phyloP scores from a whole-genome alignment of 2,329 filamentous ascomycete species.

The Daldinia sp. region DNA sequence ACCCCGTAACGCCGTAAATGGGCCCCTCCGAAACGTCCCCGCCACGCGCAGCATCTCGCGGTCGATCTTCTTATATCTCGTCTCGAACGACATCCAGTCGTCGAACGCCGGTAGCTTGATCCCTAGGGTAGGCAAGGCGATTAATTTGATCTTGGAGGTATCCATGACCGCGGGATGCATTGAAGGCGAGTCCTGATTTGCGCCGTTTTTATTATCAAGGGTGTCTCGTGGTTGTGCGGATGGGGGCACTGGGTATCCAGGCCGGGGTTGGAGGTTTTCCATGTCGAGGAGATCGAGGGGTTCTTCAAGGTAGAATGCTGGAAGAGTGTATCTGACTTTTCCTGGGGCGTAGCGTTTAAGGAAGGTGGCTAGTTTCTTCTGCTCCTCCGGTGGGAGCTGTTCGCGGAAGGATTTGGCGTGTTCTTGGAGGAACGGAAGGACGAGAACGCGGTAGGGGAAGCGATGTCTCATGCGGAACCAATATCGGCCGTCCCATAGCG shows the following conservation, averaged over 20 bases:
- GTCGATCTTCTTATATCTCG: slow-evolving; percentile 61
- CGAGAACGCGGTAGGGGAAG: slow-evolving; percentile 51
- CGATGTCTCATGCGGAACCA: slow-evolving; percentile 63
- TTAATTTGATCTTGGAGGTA: slow-evolving; percentile 49
- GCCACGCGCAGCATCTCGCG: slow-evolving; percentile 47
- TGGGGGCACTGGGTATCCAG: neutral
- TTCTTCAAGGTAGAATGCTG: slow-evolving; percentile 59
- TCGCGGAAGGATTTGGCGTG: slow-evolving; percentile 59
- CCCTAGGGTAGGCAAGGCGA: slow-evolving; percentile 63
- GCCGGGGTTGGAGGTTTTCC: slow-evolving; percentile 17
- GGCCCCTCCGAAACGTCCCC: slow-evolving; percentile 27
- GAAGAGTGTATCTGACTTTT: slow-evolving; percentile 64
- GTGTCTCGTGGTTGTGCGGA: too few species aligned
- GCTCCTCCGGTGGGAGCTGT: slow-evolving; percentile 48
- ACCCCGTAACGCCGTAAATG: slow-evolving; percentile 15
- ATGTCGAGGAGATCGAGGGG: slow-evolving; percentile 44
- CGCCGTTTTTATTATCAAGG: neutral
- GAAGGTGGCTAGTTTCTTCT: slow-evolving; percentile 51
- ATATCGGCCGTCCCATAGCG: slow-evolving; percentile 67
- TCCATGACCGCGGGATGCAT: slow-evolving; percentile 27
- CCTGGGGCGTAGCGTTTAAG: slow-evolving; percentile 61
- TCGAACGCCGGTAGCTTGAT: slow-evolving; percentile 57
- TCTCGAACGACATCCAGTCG: slow-evolving; percentile 59
- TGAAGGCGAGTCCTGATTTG: neutral
- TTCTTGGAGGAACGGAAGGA: slow-evolving; percentile 57